Evolutionary conservation across 257 asterid genomes (phyloP).

Genomic region (Ligustrum vulgare): DNA sequence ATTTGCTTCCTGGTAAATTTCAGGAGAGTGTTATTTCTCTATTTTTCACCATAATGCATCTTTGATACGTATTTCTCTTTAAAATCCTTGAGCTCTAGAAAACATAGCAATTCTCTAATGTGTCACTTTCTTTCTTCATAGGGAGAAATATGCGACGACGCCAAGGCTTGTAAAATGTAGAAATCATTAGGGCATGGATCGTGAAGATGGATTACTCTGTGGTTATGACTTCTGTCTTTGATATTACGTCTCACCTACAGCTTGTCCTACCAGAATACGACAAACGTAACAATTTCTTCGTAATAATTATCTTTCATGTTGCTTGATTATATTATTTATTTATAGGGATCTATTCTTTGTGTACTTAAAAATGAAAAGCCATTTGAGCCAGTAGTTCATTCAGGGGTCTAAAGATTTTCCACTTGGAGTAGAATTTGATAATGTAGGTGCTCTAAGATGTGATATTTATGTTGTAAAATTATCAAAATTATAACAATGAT

Average conservation of each 20-base stretch:
- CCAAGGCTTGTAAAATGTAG: slow-evolving; percentile 65
- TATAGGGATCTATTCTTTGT: background rate
- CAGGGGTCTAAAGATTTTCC: background rate
- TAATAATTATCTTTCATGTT: background rate
- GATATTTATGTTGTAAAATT: no score
- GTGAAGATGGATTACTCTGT: no score
- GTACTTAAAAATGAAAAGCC: background rate
- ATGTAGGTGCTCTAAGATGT: background rate
- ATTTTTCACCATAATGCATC: background rate
- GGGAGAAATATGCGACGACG: slow-evolving; percentile 58
- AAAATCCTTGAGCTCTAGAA: background rate
- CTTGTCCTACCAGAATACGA: no score
- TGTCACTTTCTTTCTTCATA: slow-evolving; percentile 24
- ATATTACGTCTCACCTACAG: no score
- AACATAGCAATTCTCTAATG: background rate
- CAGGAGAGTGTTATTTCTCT: background rate
- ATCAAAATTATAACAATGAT: no score
- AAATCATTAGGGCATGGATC: slow-evolving; percentile 4
- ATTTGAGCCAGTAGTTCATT: background rate
- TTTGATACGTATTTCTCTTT: background rate
- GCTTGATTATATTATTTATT: background rate
- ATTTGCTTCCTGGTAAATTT: background rate
- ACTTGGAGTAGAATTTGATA: background rate
- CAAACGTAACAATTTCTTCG: no score
- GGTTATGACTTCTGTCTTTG: no score